Percentiles rank a stretch among this genome's conserved stretches.
These are phyloP conservation scores for Bruguiera gymnorhiza DNA, from an alignment of 345 rosid species.

Conservation along the genomic window DNA sequence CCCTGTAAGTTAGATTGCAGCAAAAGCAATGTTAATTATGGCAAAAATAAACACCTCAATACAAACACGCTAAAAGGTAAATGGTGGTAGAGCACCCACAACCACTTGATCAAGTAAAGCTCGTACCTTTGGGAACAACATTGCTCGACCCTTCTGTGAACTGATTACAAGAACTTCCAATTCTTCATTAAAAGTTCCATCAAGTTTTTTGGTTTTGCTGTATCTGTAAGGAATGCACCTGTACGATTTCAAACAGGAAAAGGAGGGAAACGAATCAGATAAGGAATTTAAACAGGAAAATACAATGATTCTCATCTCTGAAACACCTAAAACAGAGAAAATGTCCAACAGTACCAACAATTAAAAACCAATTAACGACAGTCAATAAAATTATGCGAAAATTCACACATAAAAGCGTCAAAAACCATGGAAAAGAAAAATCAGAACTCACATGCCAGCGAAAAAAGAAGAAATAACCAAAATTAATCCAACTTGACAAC, in stretches of 20 bases:
- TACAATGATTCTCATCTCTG: too few species aligned
- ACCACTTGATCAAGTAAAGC: neutral
- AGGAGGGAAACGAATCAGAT: neutral
- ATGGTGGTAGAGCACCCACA: neutral
- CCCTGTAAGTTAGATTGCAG: conserved; percentile 27
- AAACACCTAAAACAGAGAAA: too few species aligned
- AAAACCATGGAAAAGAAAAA: too few species aligned
- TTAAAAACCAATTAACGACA: too few species aligned
- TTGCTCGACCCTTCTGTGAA: conserved; percentile 52
- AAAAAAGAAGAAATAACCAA: neutral
- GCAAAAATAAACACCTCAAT: neutral
- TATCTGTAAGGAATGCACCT: conserved; percentile 64
- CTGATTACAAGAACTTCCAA: conserved; percentile 55
- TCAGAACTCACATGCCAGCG: neutral
- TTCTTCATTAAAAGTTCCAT: conserved; percentile 29
- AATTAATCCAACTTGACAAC: neutral
- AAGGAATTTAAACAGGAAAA: neutral
- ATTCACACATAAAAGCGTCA: too few species aligned
- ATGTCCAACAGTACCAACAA: too few species aligned
- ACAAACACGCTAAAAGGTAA: neutral
- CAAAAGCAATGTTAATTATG: neutral
- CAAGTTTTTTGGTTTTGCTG: conserved; percentile 19
- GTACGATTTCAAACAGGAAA: conserved; percentile 10
- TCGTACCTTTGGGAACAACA: conserved; percentile 56
- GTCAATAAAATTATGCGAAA: too few species aligned